These are phyloP conservation scores for Yamadazyma pseudoaaseri DNA, from an alignment of 1,139 yeast species.

Conservation along the genomic window DNA sequence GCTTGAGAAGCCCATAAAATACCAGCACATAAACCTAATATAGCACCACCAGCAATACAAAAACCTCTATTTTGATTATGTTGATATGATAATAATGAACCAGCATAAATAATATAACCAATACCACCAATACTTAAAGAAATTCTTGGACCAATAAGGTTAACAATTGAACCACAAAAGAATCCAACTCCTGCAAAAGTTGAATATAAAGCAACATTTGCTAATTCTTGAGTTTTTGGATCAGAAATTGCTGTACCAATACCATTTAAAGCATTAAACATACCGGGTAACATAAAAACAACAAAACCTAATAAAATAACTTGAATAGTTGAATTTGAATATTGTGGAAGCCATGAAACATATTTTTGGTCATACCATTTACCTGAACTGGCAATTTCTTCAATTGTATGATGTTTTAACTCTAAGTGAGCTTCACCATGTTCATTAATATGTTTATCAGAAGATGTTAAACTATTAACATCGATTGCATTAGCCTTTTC, in stretches of 20 bases:
- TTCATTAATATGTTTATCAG: slow-evolving; percentile 8
- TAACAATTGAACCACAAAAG: slow-evolving; percentile 60
- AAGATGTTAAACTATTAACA: slow-evolving; percentile 14
- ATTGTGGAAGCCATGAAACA: slow-evolving; percentile 31
- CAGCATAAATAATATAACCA: slow-evolving; percentile 58
- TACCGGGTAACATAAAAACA: slow-evolving; percentile 55
- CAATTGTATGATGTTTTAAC: slow-evolving; percentile 25
- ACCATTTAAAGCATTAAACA: slow-evolving; percentile 57
- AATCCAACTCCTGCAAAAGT: slow-evolving; percentile 60
- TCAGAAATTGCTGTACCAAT: slow-evolving; percentile 46
- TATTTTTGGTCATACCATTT: slow-evolving; percentile 41
- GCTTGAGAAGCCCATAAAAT: slow-evolving; percentile 65
- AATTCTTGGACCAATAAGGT: slow-evolving; percentile 48
- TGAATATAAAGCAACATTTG: slow-evolving; percentile 55
- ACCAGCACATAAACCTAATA: slow-evolving; percentile 58
- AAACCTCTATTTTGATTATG: slow-evolving; percentile 6
- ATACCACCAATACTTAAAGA: slow-evolving; percentile 54
- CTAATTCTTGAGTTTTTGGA: slow-evolving; percentile 38
- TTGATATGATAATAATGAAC: slow-evolving; percentile 40
- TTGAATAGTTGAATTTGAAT: slow-evolving; percentile 44
- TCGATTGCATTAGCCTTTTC: slow-evolving; percentile 16
- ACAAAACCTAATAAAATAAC: slow-evolving; percentile 49
- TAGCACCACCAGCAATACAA: slow-evolving; percentile 54
- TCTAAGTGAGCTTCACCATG: slow-evolving; percentile 20
- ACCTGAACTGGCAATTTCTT: slow-evolving; percentile 30